A percentile compares a stretch with the other conserved stretches of the same genome.
phyloP scores from a whole-genome alignment of 306 rosid genomes.

The Ziziphus jujuba region DNA sequence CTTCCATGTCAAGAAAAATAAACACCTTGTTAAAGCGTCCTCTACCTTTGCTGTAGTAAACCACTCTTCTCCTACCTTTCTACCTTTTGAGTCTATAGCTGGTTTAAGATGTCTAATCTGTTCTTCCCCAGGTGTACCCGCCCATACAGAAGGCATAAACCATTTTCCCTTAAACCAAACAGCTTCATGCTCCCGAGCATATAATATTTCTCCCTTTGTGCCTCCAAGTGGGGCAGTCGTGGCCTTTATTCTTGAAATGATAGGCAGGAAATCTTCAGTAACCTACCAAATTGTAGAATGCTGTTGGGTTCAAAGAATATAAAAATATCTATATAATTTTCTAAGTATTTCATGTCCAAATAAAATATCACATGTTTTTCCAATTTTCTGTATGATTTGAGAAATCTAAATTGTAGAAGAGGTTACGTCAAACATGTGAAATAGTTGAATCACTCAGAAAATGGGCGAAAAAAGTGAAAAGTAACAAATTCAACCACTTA shows the following conservation, averaged over 20 bases:
- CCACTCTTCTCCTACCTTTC: slow-evolving; percentile 94
- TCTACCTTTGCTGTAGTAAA: slow-evolving; percentile 85
- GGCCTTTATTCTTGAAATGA: slow-evolving; percentile 79
- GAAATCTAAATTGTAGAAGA: too few species aligned
- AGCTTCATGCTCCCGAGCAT: slow-evolving; percentile 85
- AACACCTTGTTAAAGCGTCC: slow-evolving; percentile 74
- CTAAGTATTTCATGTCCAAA: background rate
- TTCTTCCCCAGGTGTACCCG: slow-evolving; percentile 80
- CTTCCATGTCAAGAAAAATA: slow-evolving; percentile 8
- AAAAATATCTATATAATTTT: background rate
- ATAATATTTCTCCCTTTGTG: slow-evolving; percentile 88
- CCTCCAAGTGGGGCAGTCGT: slow-evolving; percentile 74
- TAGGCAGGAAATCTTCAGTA: slow-evolving; percentile 77
- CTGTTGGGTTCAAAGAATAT: slow-evolving; percentile 11
- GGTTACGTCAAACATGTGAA: too few species aligned
- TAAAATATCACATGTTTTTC: too few species aligned
- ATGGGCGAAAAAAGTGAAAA: background rate
- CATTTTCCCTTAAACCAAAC: slow-evolving; percentile 96
- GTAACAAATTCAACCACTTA: slow-evolving; percentile 40
- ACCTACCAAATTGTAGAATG: slow-evolving; percentile 48
- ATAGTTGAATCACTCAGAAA: too few species aligned
- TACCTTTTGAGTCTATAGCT: slow-evolving; percentile 93
- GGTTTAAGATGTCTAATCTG: slow-evolving; percentile 82
- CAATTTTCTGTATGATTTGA: too few species aligned
- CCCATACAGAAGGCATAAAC: slow-evolving; percentile 72